A percentile compares a stretch with the other conserved stretches of the same genome.
phyloP scores from a whole-genome alignment of 306 rosid genomes.

The Cicer yamashitae region DNA sequence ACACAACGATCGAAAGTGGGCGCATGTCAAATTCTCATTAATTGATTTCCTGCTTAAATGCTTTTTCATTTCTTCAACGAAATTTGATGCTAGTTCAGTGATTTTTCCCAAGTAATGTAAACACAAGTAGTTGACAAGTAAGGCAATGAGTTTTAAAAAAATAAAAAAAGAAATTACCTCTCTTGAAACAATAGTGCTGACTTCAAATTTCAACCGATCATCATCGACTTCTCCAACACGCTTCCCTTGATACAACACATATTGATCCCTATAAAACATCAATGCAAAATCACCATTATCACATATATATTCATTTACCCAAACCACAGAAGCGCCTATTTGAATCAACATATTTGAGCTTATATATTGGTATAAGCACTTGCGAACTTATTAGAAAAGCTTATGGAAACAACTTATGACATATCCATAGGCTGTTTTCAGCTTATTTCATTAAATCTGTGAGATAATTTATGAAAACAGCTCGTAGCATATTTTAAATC shows the following conservation, averaged over 20 bases:
- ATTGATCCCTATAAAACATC: constrained; percentile 67
- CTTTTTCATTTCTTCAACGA: constrained; percentile 1
- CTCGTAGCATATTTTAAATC: background rate
- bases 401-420: background rate
- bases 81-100: background rate
- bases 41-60: background rate
- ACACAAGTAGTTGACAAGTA: background rate
- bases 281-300: constrained; percentile 14
- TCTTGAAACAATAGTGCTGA: constrained; percentile 76
- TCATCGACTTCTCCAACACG: constrained; percentile 83
- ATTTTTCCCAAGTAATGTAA: background rate
- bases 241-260: constrained; percentile 56
- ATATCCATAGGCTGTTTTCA: background rate
- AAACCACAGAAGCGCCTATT: background rate
- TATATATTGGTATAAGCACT: background rate
- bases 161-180: constrained; percentile 64
- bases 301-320: background rate
- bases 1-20: background rate
- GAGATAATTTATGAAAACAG: background rate
- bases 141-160: background rate
- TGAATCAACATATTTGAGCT: background rate
- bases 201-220: constrained; percentile 86
- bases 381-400: background rate
- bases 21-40: background rate
- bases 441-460: background rate